phyloP scores from a whole-genome alignment of 1,139 yeast genomes.

The Zygosaccharomyces pseudobailii region DNA sequence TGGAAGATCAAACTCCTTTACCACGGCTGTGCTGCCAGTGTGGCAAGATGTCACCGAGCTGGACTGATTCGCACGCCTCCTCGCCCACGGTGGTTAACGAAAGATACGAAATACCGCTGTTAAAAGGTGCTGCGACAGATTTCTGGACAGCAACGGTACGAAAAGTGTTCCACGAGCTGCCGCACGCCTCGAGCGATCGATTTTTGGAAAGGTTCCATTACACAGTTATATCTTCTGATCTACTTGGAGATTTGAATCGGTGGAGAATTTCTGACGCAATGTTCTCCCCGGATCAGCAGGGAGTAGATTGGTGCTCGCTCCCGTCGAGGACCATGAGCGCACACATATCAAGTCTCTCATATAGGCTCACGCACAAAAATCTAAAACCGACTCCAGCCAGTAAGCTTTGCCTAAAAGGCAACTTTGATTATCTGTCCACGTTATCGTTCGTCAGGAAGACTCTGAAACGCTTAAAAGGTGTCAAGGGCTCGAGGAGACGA shows the following conservation, averaged over 20 bases:
- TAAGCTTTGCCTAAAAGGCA: slow-evolving; percentile 12
- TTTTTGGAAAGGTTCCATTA: slow-evolving; percentile 31
- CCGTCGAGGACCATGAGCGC: not conserved
- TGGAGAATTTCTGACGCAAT: slow-evolving; percentile 11
- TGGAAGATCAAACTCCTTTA: not conserved
- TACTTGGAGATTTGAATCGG: slow-evolving; percentile 20
- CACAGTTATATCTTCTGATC: slow-evolving; percentile 26
- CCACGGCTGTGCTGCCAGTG: not conserved
- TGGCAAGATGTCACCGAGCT: not conserved
- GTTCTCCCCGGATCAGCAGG: slow-evolving; percentile 5
- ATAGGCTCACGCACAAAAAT: slow-evolving; percentile 24
- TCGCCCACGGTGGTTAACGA: slow-evolving; percentile 24
- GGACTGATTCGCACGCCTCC: slow-evolving; percentile 18
- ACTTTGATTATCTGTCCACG: slow-evolving; percentile 16
- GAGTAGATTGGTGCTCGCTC: not conserved
- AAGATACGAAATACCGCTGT: not conserved
- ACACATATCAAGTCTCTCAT: not conserved
- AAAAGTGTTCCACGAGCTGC: slow-evolving; percentile 13
- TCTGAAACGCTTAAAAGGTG: slow-evolving; percentile 2
- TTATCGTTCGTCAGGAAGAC: slow-evolving; percentile 11
- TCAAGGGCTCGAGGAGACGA: slow-evolving; percentile 4
- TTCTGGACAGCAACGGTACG: slow-evolving; percentile 6
- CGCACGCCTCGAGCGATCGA: slow-evolving; percentile 10
- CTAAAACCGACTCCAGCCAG: slow-evolving; percentile 7
- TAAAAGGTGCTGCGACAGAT: not conserved